These are phyloP conservation scores for Thielaviopsis cerberus DNA, from an alignment of 2,329 filamentous ascomycete genomes.

Conservation along the genomic window DNA sequence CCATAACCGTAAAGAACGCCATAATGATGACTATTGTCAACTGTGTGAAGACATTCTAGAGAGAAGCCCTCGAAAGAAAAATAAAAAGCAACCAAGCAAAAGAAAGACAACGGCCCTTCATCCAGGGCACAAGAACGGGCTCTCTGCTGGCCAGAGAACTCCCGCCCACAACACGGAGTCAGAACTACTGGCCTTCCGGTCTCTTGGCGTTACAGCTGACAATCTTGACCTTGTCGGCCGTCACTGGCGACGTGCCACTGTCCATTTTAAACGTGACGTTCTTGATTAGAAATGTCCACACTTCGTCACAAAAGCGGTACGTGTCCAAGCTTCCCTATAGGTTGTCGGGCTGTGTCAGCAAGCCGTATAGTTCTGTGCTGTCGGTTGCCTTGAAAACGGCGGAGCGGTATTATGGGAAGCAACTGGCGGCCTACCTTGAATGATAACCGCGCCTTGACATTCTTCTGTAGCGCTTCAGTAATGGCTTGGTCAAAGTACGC, in stretches of 20 bases:
- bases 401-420: neutral
- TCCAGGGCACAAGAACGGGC: no score
- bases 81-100: no score
- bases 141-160: neutral
- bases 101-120: no score
- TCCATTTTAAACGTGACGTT: slow-evolving; percentile 98
- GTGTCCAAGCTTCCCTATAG: slow-evolving; percentile 81
- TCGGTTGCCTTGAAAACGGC: no score
- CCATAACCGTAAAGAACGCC: neutral
- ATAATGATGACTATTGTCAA: neutral
- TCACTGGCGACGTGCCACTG: slow-evolving; percentile 49
- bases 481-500: slow-evolving; percentile 89
- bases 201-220: slow-evolving; percentile 90
- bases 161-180: neutral
- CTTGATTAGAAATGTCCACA: slow-evolving; percentile 98
- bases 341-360: neutral
- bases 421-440: slow-evolving; percentile 60
- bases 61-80: neutral
- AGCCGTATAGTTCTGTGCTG: no score
- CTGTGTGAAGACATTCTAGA: neutral
- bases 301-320: slow-evolving; percentile 98
- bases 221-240: slow-evolving; percentile 91
- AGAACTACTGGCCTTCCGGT: slow-evolving; percentile 22
- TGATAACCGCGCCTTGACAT: slow-evolving; percentile 73
- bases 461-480: slow-evolving; percentile 76